Conservation (phyloP, 2,329 filamentous ascomycete genomes). For the Microcyclospora pomicola region DNA sequence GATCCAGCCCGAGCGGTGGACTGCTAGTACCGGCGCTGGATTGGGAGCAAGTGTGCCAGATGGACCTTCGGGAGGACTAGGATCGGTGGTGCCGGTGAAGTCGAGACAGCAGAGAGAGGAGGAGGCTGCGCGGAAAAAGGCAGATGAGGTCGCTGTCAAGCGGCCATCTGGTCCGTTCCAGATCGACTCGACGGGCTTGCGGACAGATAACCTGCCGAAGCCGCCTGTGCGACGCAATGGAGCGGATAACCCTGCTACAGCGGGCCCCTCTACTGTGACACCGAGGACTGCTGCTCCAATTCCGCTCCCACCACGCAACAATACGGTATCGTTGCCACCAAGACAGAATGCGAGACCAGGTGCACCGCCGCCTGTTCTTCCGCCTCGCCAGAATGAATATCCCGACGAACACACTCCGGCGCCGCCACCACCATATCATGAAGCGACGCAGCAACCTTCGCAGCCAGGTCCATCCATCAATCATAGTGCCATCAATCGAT, state of each 20-base stretch:
- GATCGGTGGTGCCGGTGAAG: constrained; percentile 27
- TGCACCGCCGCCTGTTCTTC: constrained; percentile 51
- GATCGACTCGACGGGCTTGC: constrained; percentile 55
- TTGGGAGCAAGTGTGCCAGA: constrained; percentile 13
- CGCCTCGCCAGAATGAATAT: constrained; percentile 50
- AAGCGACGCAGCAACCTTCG: constrained; percentile 20
- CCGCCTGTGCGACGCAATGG: constrained; percentile 46
- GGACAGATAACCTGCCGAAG: constrained; percentile 53
- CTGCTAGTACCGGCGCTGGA: not conserved
- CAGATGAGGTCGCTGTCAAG: constrained; percentile 16
- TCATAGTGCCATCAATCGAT: constrained; percentile 47
- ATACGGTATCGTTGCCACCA: constrained; percentile 8
- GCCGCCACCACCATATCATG: constrained; percentile 36
- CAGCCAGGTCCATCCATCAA: constrained; percentile 30
- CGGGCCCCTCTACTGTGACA: not conserved
- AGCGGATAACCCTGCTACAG: constrained; percentile 15
- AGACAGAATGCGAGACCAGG: constrained; percentile 11
- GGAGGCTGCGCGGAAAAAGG: constrained; percentile 14
- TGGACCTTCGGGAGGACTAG: constrained; percentile 26
- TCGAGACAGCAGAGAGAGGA: constrained; percentile 22
- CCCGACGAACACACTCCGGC: constrained; percentile 30
- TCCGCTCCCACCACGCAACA: constrained; percentile 12
- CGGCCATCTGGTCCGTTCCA: constrained; percentile 51
- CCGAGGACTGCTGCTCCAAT: constrained; percentile 1
- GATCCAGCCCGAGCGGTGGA: constrained; percentile 18